Conservation (phyloP, 345 rosid genomes). For the Pistacia atlantica region DNA sequence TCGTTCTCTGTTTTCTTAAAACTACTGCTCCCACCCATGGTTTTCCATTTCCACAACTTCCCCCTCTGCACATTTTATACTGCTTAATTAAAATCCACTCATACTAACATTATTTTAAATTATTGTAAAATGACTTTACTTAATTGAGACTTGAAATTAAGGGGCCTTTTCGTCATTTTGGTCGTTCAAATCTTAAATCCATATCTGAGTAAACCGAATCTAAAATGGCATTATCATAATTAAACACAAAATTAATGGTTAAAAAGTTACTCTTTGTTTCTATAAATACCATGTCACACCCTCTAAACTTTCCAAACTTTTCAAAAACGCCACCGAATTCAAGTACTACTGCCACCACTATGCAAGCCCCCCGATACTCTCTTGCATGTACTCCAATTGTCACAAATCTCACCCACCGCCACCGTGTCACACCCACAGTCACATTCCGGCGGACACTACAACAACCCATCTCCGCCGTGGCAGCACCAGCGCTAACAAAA, state of each 20-base stretch:
- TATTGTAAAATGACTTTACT: too few species aligned
- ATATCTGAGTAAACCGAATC: too few species aligned
- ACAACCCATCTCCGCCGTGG: conserved; percentile 33
- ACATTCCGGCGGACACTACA: not conserved
- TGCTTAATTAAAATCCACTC: too few species aligned
- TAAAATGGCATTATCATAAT: not conserved
- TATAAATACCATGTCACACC: not conserved
- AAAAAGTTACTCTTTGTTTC: not conserved
- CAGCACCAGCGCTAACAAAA: conserved; percentile 30
- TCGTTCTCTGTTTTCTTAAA: not conserved
- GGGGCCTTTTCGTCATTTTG: too few species aligned
- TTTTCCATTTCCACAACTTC: conserved; percentile 6
- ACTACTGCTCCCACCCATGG: conserved; percentile 48
- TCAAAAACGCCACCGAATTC: not conserved
- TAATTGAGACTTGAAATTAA: too few species aligned
- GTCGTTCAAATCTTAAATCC: too few species aligned
- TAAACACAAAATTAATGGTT: not conserved
- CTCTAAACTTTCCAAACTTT: too few species aligned
- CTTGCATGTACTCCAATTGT: conserved; percentile 13
- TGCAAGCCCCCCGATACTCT: conserved; percentile 40
- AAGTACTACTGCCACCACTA: conserved; percentile 12
- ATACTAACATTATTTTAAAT: too few species aligned
- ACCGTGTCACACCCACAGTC: not conserved
- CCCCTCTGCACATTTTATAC: too few species aligned
- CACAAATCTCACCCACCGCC: not conserved